Evolutionary conservation across 1,284 basidiomycete species (phyloP).

Genomic region (Leccinum huronense): DNA sequence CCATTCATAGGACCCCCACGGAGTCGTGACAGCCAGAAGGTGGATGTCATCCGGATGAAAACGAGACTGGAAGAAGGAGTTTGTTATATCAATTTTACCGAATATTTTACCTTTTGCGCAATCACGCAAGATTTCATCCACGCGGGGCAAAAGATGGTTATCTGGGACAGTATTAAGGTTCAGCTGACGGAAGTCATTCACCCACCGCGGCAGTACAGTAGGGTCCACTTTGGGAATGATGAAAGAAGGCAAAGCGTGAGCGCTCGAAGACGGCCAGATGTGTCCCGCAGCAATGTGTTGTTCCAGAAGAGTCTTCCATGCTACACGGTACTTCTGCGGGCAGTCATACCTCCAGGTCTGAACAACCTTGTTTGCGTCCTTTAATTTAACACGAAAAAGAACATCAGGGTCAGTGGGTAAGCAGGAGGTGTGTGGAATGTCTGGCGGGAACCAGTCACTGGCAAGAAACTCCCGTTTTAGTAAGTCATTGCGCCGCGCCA

Average conservation of each 20-base stretch:
- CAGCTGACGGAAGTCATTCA: not conserved
- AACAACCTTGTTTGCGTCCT: conserved; percentile 23
- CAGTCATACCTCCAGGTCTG: conserved; percentile 25
- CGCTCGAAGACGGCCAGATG: not conserved
- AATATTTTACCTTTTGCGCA: not conserved
- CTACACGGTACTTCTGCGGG: conserved; percentile 3
- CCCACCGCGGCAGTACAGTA: not conserved
- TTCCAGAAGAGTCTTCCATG: not conserved
- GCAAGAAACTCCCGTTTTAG: not conserved
- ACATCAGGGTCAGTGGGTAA: conserved; percentile 2
- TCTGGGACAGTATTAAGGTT: not conserved
- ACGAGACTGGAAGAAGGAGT: conserved; percentile 36
- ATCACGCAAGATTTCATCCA: not conserved
- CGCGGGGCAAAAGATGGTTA: not conserved
- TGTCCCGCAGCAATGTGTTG: not conserved
- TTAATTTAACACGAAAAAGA: conserved; percentile 15
- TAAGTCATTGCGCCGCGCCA: not conserved
- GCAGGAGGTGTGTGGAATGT: not conserved
- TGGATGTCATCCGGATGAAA: conserved; percentile 35
- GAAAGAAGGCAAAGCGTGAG: not conserved
- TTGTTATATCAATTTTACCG: conserved; percentile 1
- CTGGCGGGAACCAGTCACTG: not conserved
- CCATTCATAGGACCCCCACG: conserved; percentile 2
- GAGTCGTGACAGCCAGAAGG: conserved; percentile 19
- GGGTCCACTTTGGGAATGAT: not conserved